Base-by-base conservation (phyloP, 306 rosid genomes). In the Trifolium repens region DNA sequence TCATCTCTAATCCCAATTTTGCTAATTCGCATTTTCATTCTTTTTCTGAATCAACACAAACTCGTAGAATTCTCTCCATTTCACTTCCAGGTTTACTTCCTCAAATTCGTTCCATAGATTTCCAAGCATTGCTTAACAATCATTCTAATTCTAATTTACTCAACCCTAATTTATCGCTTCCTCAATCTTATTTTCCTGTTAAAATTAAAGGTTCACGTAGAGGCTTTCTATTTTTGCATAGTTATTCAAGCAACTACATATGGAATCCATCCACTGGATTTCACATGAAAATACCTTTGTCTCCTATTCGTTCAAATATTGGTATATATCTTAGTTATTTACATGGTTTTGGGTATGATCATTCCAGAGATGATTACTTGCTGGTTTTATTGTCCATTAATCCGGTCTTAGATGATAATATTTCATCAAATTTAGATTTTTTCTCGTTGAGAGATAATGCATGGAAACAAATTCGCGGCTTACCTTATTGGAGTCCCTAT, bases 341-440 rank as follows among this genome's bases (percentile, higher is more conserved):
- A n/a, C n/a, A 5, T n/a, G 55, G 55, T 15, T 50, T 50, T 50
- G 55, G 55, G 19, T 50, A 50, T 22, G 73, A 76, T 2, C 14
- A 64, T 5, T 76, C 63, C 3, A 46, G 4, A 0, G 50, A 74
- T 62, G 78, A 74, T 19, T 74, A 47, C 13, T 63, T 74, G 63
- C 52, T 74, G 17, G 61, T 74, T 30, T 8, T 11, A n/a, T 57
- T 5, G 17, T 16, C 59, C 6, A 32, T 5, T 13, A 9, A 7
- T 37, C 9, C 42, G 7, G 42, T 8, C 40, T 6, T 7, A 35
- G 0, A 8, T 35, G 40, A 1, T 35, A 8, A 7, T 35, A 35
- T 35, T 35, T 35, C 5, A 32, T 32, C 15, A 2, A 9, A 52
- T 3, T 19, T 47, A 37, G 64, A 74, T 71, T 4, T 3, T 19